phyloP scores from a whole-genome alignment of 345 rosid genomes.

The Euclidium syriacum region DNA sequence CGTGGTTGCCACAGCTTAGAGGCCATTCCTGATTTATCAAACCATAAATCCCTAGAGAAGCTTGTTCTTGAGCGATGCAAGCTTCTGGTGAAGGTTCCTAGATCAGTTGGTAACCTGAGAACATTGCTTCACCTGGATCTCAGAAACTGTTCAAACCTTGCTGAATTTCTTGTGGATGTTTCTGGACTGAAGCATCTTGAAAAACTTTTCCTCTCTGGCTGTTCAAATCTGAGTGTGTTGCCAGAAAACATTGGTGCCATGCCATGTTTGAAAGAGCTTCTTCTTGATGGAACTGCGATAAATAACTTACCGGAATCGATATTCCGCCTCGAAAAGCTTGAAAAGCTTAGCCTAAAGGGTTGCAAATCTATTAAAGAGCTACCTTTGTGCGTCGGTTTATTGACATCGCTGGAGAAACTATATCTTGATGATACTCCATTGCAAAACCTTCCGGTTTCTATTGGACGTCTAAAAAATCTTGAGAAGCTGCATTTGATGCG shows the following conservation, averaged over 20 bases:
- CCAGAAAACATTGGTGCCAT: conserved; percentile 27
- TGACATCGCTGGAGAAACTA: conserved; percentile 20
- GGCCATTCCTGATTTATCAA: conserved; percentile 30
- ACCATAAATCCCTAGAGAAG: conserved; percentile 17
- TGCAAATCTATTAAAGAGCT: conserved; percentile 17
- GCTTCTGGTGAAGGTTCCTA: conserved; percentile 20
- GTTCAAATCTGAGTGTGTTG: conserved; percentile 23
- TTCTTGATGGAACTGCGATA: conserved; percentile 27
- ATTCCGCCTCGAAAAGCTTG: background rate
- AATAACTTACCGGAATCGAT: conserved; percentile 16
- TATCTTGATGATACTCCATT: conserved; percentile 11
- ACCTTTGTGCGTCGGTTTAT: background rate
- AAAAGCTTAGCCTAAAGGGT: conserved; percentile 12
- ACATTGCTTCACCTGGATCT: conserved; percentile 21
- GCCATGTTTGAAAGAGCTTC: conserved; percentile 20
- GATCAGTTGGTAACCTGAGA: conserved; percentile 17
- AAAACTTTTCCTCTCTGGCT: conserved; percentile 31
- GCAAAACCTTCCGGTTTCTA: conserved; percentile 17
- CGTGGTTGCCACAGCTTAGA: conserved; percentile 28
- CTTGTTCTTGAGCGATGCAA: conserved; percentile 23
- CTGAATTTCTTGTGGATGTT: conserved; percentile 28
- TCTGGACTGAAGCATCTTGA: conserved; percentile 26
- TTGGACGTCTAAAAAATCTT: conserved; percentile 3
- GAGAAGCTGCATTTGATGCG: conserved; percentile 15
- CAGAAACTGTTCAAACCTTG: conserved; percentile 14